Base-by-base conservation (phyloP, 306 rosid species). In the Castanea crenata region DNA sequence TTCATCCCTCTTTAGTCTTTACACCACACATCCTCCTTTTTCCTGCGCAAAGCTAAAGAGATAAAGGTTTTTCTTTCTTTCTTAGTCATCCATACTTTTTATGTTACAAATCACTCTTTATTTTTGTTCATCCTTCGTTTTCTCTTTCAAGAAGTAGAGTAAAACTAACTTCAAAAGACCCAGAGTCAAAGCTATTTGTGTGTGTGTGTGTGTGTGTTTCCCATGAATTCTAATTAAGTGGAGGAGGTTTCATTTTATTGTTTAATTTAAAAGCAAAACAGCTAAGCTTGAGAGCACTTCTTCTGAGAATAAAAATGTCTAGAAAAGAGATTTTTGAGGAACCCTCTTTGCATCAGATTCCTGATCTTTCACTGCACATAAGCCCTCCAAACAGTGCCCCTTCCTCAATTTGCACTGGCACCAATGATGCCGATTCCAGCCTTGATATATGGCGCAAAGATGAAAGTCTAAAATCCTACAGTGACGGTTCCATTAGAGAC, bases 321-420 rank as follows among this genome's bases (percentile, higher is more conserved):
- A 83, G 80, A 54, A 80, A 83, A 61, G 77, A 80, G 74, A 62
- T 81, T 80, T 80, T 51, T 20, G 64, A 56, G 12, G 71, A 68
- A 38, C 68, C 64, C 20, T 65, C 83, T 81, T 31, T 51, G 87
- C 84, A 88, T 85, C 89, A 10, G 80, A 87, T 91, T 86, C 97
- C 97, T 75, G 97, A 94, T 88, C 98, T 94, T 59, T 92, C 97
- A 12, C 92, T 94, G 5, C 86, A 92, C 78, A 92, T 94, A 56
- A 86, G 91, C 80, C 93, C 87, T 49, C 97, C 98, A 13, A 89
- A 83, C 76, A 88, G 87, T 77, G 86, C 89, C 52, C 82, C 89
- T 23, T 82, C 91, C 67, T 89, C 92, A 73, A 83, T 79, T 55
- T 85, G 85, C 77, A 79, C 82, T 19, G 75, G 59, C 69, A 32